phyloP scores from a whole-genome alignment of 495 filamentous ascomycete species.

The Physcia stellaris region DNA sequence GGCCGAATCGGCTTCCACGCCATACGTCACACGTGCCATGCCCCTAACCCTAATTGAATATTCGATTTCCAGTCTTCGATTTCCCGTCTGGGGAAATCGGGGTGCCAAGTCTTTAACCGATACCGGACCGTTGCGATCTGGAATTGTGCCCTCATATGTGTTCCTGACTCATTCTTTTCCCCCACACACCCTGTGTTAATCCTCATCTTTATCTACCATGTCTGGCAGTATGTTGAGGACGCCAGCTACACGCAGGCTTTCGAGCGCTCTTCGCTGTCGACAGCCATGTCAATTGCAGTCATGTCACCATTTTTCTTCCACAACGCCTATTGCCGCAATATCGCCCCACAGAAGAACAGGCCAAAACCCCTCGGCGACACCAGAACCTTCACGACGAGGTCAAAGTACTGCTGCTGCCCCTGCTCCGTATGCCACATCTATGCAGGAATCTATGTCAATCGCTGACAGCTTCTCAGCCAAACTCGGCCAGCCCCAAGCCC shows the following conservation, averaged over 20 bases:
- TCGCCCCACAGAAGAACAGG: neutral
- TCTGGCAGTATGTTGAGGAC: conserved; percentile 21
- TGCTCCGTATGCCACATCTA: conserved; percentile 26
- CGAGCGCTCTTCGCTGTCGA: conserved; percentile 10
- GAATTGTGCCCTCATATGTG: too few relatives aligned
- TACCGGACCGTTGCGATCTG: too few relatives aligned
- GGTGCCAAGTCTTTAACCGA: too few relatives aligned
- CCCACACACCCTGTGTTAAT: too few relatives aligned
- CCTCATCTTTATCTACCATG: too few relatives aligned
- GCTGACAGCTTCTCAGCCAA: conserved; percentile 20
- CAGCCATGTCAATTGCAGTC: neutral
- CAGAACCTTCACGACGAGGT: conserved; percentile 23
- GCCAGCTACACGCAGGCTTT: conserved; percentile 11
- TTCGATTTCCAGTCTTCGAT: too few relatives aligned
- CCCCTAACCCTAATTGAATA: too few relatives aligned
- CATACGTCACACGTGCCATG: too few relatives aligned
- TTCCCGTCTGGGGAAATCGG: too few relatives aligned
- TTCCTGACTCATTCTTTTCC: too few relatives aligned
- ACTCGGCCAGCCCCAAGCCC: conserved; percentile 50
- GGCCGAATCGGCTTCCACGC: too few relatives aligned
- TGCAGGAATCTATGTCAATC: neutral
- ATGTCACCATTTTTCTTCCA: neutral
- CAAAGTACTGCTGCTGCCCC: conserved; percentile 36
- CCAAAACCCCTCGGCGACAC: conserved; percentile 14
- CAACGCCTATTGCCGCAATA: neutral